phyloP scores from a whole-genome alignment of 345 rosid genomes.

The Draba incana region DNA sequence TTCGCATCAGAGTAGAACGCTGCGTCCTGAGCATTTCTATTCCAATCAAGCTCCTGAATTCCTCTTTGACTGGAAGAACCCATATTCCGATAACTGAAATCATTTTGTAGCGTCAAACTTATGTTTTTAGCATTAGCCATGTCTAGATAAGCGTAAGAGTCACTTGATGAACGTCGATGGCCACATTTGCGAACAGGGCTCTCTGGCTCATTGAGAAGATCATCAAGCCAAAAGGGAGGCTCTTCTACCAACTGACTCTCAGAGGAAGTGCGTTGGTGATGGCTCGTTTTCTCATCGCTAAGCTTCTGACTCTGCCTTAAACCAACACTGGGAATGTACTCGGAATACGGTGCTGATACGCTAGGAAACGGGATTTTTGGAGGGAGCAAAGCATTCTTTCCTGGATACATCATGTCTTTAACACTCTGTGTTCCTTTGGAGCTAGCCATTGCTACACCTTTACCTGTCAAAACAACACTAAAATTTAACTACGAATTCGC shows the following conservation, averaged over 20 bases:
- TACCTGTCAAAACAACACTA: slow-evolving; percentile 42
- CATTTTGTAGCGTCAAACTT: slow-evolving; percentile 68
- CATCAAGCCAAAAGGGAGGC: slow-evolving; percentile 99
- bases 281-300: slow-evolving; percentile 50
- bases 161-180: slow-evolving; percentile 98
- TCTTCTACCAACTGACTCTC: slow-evolving; percentile 83
- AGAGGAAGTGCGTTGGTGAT: slow-evolving; percentile 92
- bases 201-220: slow-evolving; percentile 96
- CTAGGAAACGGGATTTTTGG: slow-evolving; percentile 90
- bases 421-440: slow-evolving; percentile 77
- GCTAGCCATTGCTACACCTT: slow-evolving; percentile 61
- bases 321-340: slow-evolving; percentile 65
- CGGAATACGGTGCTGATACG: slow-evolving; percentile 65
- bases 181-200: slow-evolving; percentile 86
- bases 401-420: slow-evolving; percentile 67
- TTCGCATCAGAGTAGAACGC: slow-evolving; percentile 54
- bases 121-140: slow-evolving; percentile 58
- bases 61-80: slow-evolving; percentile 59
- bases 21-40: slow-evolving; percentile 52
- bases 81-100: slow-evolving; percentile 51
- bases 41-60: slow-evolving; percentile 66
- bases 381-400: slow-evolving; percentile 86
- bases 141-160: slow-evolving; percentile 87
- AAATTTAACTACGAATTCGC: background rate
- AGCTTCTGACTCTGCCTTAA: slow-evolving; percentile 73